A percentile compares a stretch with the other conserved stretches of the same genome.
phyloP scores from a whole-genome alignment of 345 rosid genomes.

The Geranium brycei region DNA sequence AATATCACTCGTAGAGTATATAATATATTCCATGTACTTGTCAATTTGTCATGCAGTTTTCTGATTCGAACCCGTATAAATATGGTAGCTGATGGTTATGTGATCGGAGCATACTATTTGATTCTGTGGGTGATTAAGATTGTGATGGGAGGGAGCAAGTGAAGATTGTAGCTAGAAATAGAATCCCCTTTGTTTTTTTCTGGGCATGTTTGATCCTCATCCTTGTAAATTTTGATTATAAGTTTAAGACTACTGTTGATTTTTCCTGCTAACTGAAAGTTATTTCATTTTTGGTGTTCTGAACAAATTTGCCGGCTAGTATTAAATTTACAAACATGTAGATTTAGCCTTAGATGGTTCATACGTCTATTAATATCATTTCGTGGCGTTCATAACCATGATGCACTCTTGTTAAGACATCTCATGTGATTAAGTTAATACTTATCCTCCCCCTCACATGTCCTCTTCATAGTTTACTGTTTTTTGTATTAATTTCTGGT shows the following conservation, averaged over 20 bases:
- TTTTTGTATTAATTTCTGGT: neutral
- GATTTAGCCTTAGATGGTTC: neutral
- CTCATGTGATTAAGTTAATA: too few relatives aligned
- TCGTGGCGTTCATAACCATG: neutral
- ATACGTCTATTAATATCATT: neutral
- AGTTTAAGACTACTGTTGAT: neutral
- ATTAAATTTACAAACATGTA: neutral
- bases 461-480: too few relatives aligned
- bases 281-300: neutral
- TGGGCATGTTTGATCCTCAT: neutral
- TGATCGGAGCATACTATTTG: neutral
- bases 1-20: too few relatives aligned
- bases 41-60: neutral
- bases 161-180: neutral
- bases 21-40: neutral
- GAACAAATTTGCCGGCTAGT: neutral
- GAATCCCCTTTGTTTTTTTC: neutral
- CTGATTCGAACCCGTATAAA: neutral
- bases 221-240: neutral
- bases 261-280: too few relatives aligned
- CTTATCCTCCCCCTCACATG: too few relatives aligned
- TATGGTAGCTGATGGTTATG: neutral
- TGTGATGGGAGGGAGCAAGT: neutral
- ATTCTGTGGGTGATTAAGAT: neutral
- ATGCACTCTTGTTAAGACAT: too few relatives aligned